These are phyloP conservation scores for Castanospermum australe DNA, from an alignment of 306 rosid species.

Conservation along the genomic window DNA sequence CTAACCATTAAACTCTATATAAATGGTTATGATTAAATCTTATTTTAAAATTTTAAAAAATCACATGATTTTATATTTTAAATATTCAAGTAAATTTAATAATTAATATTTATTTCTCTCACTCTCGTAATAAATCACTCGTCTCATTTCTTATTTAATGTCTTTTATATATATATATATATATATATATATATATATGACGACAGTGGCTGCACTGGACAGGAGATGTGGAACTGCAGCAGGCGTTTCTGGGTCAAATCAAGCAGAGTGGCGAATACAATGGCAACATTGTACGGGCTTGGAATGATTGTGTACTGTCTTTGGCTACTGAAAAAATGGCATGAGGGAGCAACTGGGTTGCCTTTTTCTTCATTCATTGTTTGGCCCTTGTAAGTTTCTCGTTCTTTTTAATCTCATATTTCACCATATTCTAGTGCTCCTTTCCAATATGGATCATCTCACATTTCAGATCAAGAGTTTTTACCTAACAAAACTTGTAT, in stretches of 20 bases:
- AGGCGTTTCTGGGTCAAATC: slow-evolving; percentile 36
- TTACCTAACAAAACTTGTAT: not conserved
- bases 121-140: too few species aligned
- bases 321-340: slow-evolving; percentile 55
- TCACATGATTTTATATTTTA: too few species aligned
- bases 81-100: too few species aligned
- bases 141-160: too few species aligned
- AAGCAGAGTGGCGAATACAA: slow-evolving; percentile 27
- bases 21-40: too few species aligned
- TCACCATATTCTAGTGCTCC: too few species aligned
- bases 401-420: not conserved
- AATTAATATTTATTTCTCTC: too few species aligned
- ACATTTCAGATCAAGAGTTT: not conserved
- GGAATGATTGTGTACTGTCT: slow-evolving; percentile 53
- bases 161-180: too few species aligned
- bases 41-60: too few species aligned
- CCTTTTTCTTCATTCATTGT: not conserved
- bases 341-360: slow-evolving; percentile 27
- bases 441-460: too few species aligned
- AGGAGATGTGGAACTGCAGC: slow-evolving; percentile 29
- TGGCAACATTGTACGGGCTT: slow-evolving; percentile 38
- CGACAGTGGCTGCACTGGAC: not conserved
- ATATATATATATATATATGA: too few species aligned
- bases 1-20: too few species aligned
- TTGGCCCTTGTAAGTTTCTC: slow-evolving; percentile 43